These are phyloP conservation scores for Mercurialis annua DNA, from an alignment of 345 rosid species.

Conservation along the genomic window DNA sequence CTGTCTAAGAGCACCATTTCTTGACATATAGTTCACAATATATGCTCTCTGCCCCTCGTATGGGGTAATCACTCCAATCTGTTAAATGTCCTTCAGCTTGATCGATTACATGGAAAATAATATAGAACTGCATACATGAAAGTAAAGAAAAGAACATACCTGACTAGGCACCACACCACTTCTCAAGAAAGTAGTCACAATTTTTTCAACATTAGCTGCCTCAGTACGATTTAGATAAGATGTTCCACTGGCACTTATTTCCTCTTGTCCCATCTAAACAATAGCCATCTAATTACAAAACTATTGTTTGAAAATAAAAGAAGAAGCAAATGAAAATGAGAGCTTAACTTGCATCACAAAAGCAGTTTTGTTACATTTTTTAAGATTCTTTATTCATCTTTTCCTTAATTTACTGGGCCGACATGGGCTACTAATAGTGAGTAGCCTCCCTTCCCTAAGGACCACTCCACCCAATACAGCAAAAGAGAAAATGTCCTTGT, in stretches of 20 bases:
- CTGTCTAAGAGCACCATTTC: constrained; percentile 96
- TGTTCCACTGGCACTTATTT: constrained; percentile 98
- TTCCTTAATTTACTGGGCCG: neutral
- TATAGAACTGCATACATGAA: neutral
- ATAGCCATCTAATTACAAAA: constrained; percentile 24
- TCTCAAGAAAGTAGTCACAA: constrained; percentile 93
- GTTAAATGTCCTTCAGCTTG: constrained; percentile 16
- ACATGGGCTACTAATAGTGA: too few relatives aligned
- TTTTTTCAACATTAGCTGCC: constrained; percentile 99
- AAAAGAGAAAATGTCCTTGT: neutral
- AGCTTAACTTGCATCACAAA: neutral
- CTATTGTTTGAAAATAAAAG: constrained; percentile 8
- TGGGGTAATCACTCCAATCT: constrained; percentile 99
- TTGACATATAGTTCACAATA: constrained; percentile 96
- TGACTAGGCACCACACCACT: constrained; percentile 98
- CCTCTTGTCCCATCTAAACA: constrained; percentile 98
- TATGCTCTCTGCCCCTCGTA: constrained; percentile 99
- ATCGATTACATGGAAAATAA: neutral
- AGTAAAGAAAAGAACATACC: constrained; percentile 35
- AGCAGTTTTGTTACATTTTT: neutral
- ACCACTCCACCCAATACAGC: neutral
- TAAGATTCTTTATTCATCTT: neutral
- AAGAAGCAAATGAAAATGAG: constrained; percentile 3
- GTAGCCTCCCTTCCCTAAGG: neutral
- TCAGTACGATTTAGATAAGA: constrained; percentile 97